phyloP scores from a whole-genome alignment of 2,329 filamentous ascomycete genomes.

The Fusarium transvaalense region DNA sequence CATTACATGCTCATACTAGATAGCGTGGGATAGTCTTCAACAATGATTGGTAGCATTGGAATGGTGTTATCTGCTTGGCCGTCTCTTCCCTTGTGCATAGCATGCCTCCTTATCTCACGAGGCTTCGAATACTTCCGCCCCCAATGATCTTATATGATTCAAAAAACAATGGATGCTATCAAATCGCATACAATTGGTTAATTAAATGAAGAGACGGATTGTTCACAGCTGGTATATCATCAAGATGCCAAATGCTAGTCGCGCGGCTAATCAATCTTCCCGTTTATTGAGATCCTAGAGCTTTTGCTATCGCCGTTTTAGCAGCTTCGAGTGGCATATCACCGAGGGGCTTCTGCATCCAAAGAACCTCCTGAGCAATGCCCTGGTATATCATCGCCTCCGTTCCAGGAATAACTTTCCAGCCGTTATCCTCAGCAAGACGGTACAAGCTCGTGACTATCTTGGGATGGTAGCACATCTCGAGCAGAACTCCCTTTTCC shows the following conservation, averaged over 20 bases:
- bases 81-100: no score
- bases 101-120: neutral
- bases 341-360: neutral
- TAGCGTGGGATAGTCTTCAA: no score
- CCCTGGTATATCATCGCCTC: neutral
- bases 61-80: neutral
- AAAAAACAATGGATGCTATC: neutral
- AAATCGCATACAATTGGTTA: neutral
- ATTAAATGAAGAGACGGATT: neutral
- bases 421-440: neutral
- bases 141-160: no score
- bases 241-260: neutral
- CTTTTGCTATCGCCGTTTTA: neutral
- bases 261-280: no score
- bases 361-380: neutral
- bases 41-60: neutral
- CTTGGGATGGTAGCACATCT: constrained; percentile 7
- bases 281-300: neutral
- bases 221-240: neutral
- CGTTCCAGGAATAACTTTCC: neutral
- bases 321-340: constrained; percentile 10
- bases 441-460: constrained; percentile 2
- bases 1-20: neutral
- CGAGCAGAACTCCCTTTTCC: neutral
- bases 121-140: neutral